Base-by-base conservation (phyloP, 306 rosid genomes). In the Dryas octopetala region DNA sequence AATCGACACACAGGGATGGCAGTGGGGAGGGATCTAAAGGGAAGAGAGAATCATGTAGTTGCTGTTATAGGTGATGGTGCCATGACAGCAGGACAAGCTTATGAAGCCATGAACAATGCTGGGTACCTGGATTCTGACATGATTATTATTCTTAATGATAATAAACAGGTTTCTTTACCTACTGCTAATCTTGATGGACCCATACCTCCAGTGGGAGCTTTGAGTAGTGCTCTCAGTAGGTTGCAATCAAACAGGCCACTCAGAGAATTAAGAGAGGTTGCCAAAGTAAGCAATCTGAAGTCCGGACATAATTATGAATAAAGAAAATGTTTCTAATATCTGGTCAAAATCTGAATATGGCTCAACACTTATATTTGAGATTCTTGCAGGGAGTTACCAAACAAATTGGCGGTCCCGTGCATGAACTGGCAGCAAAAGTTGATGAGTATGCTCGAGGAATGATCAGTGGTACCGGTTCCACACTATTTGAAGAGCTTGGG, bases 71-170 rank as follows among this genome's bases (percentile, higher is more conserved):
- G 99, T 60, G 99, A 96, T 64, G 97, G 99, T 65, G 99, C 99
- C 67, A 96, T 96, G 99, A 96, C 99, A 5, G 99, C 99, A 7
- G 98, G 99, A 32, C 99, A 96, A 84, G 99, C 99, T 66, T 96
- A 96, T 83, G 97, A 96, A 85, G 99, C 99, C 80, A 90, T 96
- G 99, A 96, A 96, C 85, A 96, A 96, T 58, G 99, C 98, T 1
- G 99, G 98, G 65, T 96, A 96, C 80, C 92, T 92, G 0, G 99
- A 96, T 81, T 92, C 99, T 4, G 98, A 96, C 64, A 96, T 96
- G 99, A 96, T 96, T 79, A 96, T 96, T 62, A 92, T 96, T 66
- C 96, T 96, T n/a, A 96, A 96, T 54, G 97, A 96, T 84, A 96
- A 96, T 78, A 96, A 88, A 77, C 99, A 96, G 68, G 99, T 96